phyloP scores from a whole-genome alignment of 192 early-diverging fungal species.

The Mortierella hygrophila region DNA sequence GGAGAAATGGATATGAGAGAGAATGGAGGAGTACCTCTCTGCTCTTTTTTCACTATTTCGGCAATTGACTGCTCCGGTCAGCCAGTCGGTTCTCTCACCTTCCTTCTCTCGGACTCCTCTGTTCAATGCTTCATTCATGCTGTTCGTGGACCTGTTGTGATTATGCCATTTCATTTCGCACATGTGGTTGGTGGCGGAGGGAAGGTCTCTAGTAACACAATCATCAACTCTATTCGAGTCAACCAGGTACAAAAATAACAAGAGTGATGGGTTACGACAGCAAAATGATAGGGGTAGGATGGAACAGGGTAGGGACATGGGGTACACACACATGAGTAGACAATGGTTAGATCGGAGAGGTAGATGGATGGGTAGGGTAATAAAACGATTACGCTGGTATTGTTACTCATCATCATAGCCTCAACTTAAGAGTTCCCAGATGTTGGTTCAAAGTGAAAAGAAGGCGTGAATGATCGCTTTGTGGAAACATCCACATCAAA shows the following conservation, averaged over 20 bases:
- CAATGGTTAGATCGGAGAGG: background rate
- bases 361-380: background rate
- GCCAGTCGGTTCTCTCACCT: background rate
- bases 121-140: no score
- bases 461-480: background rate
- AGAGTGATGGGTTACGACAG: background rate
- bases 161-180: background rate
- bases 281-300: background rate
- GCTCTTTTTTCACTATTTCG: background rate
- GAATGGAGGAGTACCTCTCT: background rate
- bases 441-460: conserved; percentile 4
- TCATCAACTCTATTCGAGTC: background rate
- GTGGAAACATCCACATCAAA: background rate
- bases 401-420: no score
- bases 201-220: background rate
- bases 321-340: background rate
- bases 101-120: background rate
- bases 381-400: no score
- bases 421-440: no score
- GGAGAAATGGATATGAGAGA: no score
- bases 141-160: background rate
- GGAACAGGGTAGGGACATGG: background rate
- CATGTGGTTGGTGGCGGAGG: background rate
- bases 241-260: background rate
- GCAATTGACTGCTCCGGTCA: background rate